Evolutionary conservation across 208 protist genomes (phyloP).

Genomic region (Jaenimonas drosophilae): DNA sequence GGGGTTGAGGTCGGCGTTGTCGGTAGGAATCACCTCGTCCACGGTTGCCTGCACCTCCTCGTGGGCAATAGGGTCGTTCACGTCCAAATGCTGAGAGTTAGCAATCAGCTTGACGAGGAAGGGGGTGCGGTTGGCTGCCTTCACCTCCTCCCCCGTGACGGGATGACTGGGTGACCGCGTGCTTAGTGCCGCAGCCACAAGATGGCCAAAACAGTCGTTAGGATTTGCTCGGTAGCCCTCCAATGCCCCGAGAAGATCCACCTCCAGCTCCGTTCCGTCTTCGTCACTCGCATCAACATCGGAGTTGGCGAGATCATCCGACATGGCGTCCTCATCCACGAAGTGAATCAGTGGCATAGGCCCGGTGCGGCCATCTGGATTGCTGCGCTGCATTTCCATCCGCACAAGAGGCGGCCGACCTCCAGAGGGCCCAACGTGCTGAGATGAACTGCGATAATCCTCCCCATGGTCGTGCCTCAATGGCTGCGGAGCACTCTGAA

Average conservation of each 20-base stretch:
- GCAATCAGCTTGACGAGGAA: constrained; percentile 68
- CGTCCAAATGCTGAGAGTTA: constrained; percentile 30
- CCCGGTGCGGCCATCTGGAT: not conserved
- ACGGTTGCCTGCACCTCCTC: constrained; percentile 50
- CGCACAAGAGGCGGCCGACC: not conserved
- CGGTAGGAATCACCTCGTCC: constrained; percentile 28
- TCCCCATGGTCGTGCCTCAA: too few relatives aligned
- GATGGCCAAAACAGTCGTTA: constrained; percentile 59
- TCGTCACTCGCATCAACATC: constrained; percentile 5
- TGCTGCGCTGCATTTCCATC: not conserved
- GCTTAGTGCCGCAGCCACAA: constrained; percentile 69
- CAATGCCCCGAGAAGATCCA: constrained; percentile 61
- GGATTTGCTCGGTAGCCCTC: constrained; percentile 48
- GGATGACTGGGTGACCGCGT: constrained; percentile 26
- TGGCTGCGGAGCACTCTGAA: too few relatives aligned
- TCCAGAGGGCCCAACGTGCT: too few relatives aligned
- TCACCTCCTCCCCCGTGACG: constrained; percentile 53
- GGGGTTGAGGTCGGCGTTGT: constrained; percentile 21
- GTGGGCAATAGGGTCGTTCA: constrained; percentile 32
- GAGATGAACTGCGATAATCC: too few relatives aligned
- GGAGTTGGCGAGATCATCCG: not conserved
- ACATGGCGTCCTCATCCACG: not conserved
- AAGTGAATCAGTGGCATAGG: not conserved
- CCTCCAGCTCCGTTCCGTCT: constrained; percentile 18
- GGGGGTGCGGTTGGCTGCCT: constrained; percentile 41